Evolutionary conservation across 1,284 basidiomycete genomes (phyloP).

Genomic region (Pascua sp.): DNA sequence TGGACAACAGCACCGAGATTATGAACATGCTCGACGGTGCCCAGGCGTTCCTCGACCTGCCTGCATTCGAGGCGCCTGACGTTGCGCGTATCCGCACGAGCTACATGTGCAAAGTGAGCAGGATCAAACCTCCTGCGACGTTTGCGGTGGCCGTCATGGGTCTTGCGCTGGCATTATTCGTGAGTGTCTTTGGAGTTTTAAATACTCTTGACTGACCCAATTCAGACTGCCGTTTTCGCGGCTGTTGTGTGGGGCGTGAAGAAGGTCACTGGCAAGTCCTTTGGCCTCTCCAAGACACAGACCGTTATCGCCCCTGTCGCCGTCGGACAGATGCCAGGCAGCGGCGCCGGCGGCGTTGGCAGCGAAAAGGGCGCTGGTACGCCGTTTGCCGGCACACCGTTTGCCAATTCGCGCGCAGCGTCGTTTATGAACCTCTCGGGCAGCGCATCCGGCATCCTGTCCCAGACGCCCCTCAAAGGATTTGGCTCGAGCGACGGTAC

Average conservation of each 20-base stretch:
- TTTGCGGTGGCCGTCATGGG: constrained; percentile 17
- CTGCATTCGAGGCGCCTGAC: constrained; percentile 5
- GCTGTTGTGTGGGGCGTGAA: constrained; percentile 2
- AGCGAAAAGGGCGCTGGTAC: neutral
- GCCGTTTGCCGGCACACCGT: neutral
- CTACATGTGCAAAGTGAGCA: constrained; percentile 16
- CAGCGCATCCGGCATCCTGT: neutral
- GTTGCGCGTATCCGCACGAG: constrained; percentile 15
- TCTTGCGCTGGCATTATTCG: constrained; percentile 18
- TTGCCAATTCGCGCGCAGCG: constrained; percentile 4
- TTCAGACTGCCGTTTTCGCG: constrained; percentile 1
- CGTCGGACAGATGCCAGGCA: neutral
- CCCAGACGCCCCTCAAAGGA: constrained; percentile 5
- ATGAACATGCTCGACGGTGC: constrained; percentile 13
- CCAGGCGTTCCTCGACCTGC: constrained; percentile 4
- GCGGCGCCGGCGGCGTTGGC: neutral
- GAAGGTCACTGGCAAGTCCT: constrained; percentile 2
- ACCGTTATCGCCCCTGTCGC: neutral
- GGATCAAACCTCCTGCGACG: constrained; percentile 15
- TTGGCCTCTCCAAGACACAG: neutral
- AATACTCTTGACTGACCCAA: constrained; percentile 4
- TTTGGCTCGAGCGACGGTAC: neutral
- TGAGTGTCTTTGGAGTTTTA: constrained; percentile 12
- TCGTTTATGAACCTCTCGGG: neutral
- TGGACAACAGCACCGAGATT: constrained; percentile 8